Evolutionary conservation across 2,329 filamentous ascomycete genomes (phyloP), one percentile per base, ranked within the genome.

Genomic region (Trichophyton verrucosum): DNA sequence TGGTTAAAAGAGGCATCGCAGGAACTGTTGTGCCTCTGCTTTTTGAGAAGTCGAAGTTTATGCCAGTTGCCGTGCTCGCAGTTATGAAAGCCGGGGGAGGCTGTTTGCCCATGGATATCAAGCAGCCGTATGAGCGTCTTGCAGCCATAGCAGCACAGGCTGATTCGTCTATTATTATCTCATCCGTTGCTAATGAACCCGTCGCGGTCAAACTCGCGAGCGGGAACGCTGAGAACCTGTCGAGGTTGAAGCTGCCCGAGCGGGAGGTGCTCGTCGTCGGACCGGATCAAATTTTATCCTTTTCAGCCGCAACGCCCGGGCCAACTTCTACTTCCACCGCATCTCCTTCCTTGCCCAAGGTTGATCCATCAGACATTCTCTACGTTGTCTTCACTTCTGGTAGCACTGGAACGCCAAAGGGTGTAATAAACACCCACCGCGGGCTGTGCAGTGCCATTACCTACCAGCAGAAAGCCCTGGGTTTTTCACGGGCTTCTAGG

Each of bases 371-470:
- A 11, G 89, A 95, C 64, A 65, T 77, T 20, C 71, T 77, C 27
- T 70, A 74, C 17, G 70, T 80, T 58, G 74, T 80, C 30, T 80
- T 78, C 68, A 77, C 74, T 11, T 76, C 73, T 3, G 78, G 78
- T 3, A 79, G 77, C 0, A 80, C 78, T 0, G 77, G 77, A 1
- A 64, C 78, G n/a, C 77, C 78, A 0, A 80, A 80, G 66, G 75
- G 73, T 2, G 80, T 82, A 0, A 71, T 81, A 17, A 61, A 58
- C n/a, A 74, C 77, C 33, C 59, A 63, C 27, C 38, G 59, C 9
- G 24, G 24, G 17, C 22, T 58, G 8, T 44, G 57, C 36, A 44
- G 17, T 9, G 40, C 24, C 6, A 46, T 58, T 40, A 46, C 22
- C 8, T 42, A 42, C 36, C 36, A 46, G 3, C 40, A 42, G 15